A percentile compares a stretch with the other conserved stretches of the same genome.
Evolutionary conservation across 371 early-diverging fungal species (phyloP).

Genomic region (Mortierella sp.): DNA sequence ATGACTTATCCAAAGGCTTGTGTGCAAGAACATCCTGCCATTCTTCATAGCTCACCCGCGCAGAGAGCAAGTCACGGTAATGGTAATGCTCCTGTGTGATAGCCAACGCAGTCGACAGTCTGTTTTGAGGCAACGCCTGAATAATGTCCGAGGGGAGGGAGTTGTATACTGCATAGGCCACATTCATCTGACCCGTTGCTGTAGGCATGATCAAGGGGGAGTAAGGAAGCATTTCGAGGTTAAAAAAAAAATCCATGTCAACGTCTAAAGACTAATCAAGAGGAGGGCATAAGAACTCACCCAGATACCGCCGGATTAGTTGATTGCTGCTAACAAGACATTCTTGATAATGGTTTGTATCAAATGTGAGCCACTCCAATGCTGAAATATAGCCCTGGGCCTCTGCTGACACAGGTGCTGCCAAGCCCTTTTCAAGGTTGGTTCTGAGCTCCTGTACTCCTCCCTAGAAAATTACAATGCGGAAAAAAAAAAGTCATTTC

Average conservation of each 20-base stretch:
- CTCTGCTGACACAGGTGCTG: constrained; percentile 1
- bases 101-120: constrained; percentile 6
- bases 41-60: constrained; percentile 27
- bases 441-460: constrained; percentile 6
- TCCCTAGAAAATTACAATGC: constrained; percentile 7
- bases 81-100: constrained; percentile 28
- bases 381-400: constrained; percentile 26
- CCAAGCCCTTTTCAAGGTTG: constrained; percentile 21
- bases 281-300: constrained; percentile 9
- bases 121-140: constrained; percentile 5
- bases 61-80: constrained; percentile 33
- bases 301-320: constrained; percentile 34
- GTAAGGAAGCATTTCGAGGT: not conserved
- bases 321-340: constrained; percentile 37
- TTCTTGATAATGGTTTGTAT: constrained; percentile 19
- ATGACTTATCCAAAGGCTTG: constrained; percentile 6
- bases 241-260: not conserved
- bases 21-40: constrained; percentile 18
- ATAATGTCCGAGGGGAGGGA: constrained; percentile 31
- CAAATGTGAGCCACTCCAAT: constrained; percentile 49
- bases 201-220: not conserved
- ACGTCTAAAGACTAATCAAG: too few species aligned
- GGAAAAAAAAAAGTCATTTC: too few species aligned
- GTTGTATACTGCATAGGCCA: constrained; percentile 32
- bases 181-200: constrained; percentile 39